A percentile compares a stretch with the other conserved stretches of the same genome.
phyloP scores from a whole-genome alignment of 768 basidiomycete species.

The Pleurotus citrinopileatus region DNA sequence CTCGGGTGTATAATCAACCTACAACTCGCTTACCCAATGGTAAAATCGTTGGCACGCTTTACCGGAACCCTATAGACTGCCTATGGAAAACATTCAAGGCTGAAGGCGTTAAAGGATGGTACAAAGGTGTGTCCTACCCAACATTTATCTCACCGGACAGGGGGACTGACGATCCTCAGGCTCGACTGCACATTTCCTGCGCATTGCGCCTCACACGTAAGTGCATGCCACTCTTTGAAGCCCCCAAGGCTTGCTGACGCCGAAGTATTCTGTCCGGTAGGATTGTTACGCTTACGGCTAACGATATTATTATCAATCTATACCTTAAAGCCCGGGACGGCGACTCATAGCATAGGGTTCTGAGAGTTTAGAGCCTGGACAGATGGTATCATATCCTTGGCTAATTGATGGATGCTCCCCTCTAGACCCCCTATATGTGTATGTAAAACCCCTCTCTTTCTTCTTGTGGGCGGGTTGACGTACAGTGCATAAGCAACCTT shows the following conservation, averaged over 20 bases:
- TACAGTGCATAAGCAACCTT: too few relatives aligned
- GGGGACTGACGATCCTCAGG: too few relatives aligned
- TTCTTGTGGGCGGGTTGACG: too few relatives aligned
- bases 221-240: slow-evolving; percentile 22
- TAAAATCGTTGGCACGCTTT: slow-evolving; percentile 68
- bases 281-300: slow-evolving; percentile 87
- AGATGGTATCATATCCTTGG: neutral
- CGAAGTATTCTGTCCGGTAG: too few relatives aligned
- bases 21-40: slow-evolving; percentile 71
- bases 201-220: slow-evolving; percentile 91
- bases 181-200: slow-evolving; percentile 89
- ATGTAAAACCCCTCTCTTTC: too few relatives aligned
- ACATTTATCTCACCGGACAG: too few relatives aligned
- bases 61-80: slow-evolving; percentile 93
- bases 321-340: slow-evolving; percentile 50
- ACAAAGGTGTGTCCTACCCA: slow-evolving; percentile 65
- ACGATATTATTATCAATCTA: slow-evolving; percentile 71
- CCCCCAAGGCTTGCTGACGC: too few relatives aligned
- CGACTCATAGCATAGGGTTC: slow-evolving; percentile 15
- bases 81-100: slow-evolving; percentile 92
- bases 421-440: neutral
- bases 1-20: slow-evolving; percentile 96
- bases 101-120: slow-evolving; percentile 92
- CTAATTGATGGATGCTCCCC: neutral
- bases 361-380: neutral